Evolutionary conservation across 2,329 filamentous ascomycete species (phyloP).

Genomic region (Colletotrichum echinochloae): DNA sequence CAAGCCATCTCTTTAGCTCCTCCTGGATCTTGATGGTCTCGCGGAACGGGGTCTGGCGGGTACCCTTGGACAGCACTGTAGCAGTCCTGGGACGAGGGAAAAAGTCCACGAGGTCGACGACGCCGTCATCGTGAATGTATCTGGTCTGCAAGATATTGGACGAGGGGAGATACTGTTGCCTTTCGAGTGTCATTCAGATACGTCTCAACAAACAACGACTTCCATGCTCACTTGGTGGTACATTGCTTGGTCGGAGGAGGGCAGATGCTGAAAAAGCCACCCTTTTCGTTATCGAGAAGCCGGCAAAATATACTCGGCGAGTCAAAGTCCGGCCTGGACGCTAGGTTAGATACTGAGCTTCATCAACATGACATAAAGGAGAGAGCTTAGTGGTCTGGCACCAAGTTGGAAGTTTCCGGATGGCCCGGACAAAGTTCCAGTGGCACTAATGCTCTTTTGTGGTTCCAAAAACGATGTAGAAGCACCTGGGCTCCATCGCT

Average conservation of each 20-base stretch:
- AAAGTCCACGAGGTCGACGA: constrained; percentile 80
- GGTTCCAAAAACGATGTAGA: not conserved
- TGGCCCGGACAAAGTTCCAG: not conserved
- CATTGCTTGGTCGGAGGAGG: constrained; percentile 63
- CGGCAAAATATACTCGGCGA: constrained; percentile 82
- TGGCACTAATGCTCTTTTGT: too few species aligned
- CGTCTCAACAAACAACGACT: not conserved
- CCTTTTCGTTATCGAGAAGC: constrained; percentile 79
- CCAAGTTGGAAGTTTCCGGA: not conserved
- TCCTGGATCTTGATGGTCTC: constrained; percentile 67
- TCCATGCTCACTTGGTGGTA: constrained; percentile 68
- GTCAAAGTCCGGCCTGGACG: constrained; percentile 78
- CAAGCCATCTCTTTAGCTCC: constrained; percentile 77
- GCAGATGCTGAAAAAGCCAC: constrained; percentile 78
- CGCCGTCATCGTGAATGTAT: constrained; percentile 82
- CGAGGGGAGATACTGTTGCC: constrained; percentile 79
- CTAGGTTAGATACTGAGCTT: constrained; percentile 10
- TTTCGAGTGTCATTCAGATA: constrained; percentile 1
- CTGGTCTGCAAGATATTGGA: constrained; percentile 82
- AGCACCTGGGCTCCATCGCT: not conserved
- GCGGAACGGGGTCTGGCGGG: constrained; percentile 64
- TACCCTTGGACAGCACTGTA: constrained; percentile 59
- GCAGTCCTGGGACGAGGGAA: constrained; percentile 77
- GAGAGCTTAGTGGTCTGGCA: not conserved
- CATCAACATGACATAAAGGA: not conserved